Evolutionary conservation across 2,329 filamentous ascomycete genomes (phyloP).

Genomic region (Cordyceps javanica): DNA sequence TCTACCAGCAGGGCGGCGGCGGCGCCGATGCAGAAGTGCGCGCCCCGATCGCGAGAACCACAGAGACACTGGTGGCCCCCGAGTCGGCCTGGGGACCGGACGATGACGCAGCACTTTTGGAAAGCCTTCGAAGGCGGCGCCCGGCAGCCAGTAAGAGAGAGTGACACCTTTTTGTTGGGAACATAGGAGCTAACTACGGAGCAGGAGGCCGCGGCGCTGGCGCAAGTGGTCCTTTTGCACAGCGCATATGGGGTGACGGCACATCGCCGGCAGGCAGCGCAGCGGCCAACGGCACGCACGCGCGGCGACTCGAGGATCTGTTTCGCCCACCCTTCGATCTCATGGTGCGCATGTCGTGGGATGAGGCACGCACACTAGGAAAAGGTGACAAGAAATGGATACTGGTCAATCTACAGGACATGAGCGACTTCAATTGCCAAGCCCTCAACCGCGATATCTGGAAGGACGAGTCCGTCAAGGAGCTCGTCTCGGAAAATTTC

Average conservation of each 20-base stretch:
- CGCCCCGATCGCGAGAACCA: constrained; percentile 85
- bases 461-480: constrained; percentile 75
- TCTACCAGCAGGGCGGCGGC: constrained; percentile 56
- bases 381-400: constrained; percentile 92
- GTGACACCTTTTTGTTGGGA: not conserved
- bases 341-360: constrained; percentile 75
- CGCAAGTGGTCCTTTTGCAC: constrained; percentile 30
- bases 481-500: constrained; percentile 86
- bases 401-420: constrained; percentile 90
- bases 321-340: constrained; percentile 90
- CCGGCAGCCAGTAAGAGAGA: constrained; percentile 25
- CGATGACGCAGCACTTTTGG: constrained; percentile 53
- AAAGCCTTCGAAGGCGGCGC: constrained; percentile 53
- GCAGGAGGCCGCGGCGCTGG: constrained; percentile 15
- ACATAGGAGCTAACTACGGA: constrained; percentile 4
- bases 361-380: constrained; percentile 75
- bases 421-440: constrained; percentile 91
- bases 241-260: constrained; percentile 32
- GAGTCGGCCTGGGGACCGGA: constrained; percentile 40
- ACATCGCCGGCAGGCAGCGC: constrained; percentile 17
- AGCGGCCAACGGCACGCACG: constrained; percentile 54
- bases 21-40: constrained; percentile 59
- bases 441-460: constrained; percentile 90
- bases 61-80: constrained; percentile 83
- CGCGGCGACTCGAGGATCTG: constrained; percentile 77